Percentiles rank a stretch among this genome's conserved stretches.
Conservation (phyloP, 129 eudicot species). For the Heracleum sosnowskyi region DNA sequence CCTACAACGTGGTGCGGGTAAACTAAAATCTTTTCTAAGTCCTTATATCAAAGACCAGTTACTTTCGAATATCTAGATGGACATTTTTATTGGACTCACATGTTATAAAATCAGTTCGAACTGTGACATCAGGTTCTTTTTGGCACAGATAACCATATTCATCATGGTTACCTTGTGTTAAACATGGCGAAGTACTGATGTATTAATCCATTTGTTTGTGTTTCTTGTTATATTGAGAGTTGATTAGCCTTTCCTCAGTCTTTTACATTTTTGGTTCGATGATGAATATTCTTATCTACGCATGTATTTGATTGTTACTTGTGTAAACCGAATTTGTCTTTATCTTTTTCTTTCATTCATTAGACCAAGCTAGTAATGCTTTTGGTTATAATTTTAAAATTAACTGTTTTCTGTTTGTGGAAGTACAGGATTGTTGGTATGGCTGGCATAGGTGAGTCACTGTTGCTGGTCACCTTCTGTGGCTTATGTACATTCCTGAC, state of each 20-base stretch:
- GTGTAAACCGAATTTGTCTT: not conserved
- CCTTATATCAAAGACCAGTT: not conserved
- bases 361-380: not conserved
- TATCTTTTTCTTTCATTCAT: not conserved
- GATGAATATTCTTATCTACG: not conserved
- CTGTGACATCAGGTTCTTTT: not conserved
- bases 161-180: not conserved
- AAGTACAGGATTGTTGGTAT: slow-evolving; percentile 94
- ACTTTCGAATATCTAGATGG: not conserved
- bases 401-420: not conserved
- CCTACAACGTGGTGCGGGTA: not conserved
- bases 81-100: not conserved
- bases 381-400: not conserved
- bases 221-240: not conserved
- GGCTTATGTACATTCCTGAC: slow-evolving; percentile 95
- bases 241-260: not conserved
- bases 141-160: not conserved
- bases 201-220: not conserved
- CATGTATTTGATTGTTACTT: not conserved
- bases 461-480: slow-evolving; percentile 77
- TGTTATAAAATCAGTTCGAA: not conserved
- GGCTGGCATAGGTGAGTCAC: slow-evolving; percentile 93
- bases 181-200: not conserved
- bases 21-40: not conserved
- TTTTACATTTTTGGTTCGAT: not conserved